Evolutionary conservation across 1,284 basidiomycete genomes (phyloP), one percentile per base, ranked within the genome.

Genomic region (Cutaneotrichosporon cutaneum): DNA sequence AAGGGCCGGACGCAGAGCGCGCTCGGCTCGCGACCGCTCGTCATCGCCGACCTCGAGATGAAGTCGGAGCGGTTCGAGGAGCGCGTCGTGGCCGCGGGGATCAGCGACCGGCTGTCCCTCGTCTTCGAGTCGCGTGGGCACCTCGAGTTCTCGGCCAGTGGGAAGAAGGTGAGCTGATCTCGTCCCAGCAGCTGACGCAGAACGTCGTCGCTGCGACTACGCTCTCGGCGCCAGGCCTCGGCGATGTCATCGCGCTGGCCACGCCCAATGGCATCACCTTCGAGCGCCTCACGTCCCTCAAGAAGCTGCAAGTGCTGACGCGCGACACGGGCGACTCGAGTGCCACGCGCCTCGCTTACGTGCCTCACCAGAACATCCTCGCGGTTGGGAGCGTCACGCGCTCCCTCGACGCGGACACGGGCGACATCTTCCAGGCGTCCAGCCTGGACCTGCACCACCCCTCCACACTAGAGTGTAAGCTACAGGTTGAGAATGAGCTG

Each of bases 221-320:
- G 22, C 64, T 92, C 9, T 83, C 85, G 59, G 81, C 84, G 1
- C 56, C 72, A 7, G 67, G 71, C 4, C 85, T 86, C 72, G 78
- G 80, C 10, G 81, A 83, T 3, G 85, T 85, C 3, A 72, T 91
- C 8, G 73, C 89, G 13, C 74, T 91, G 21, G 85, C 86, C 2
- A 84, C 85, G 2, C 70, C 81, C 0, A 81, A 82, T 4, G 82
- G 84, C 0, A 75, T 94, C 10, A 76, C 84, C 52, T 84, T 94
- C 48, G 88, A 88, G 11, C 81, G 81, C 18, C 82, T 92, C 16
- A 81, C 82, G n/a, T 85, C 87, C 60, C 80, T 92, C 11, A 87
- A 90, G 70, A 90, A 90, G 79, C 83, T 92, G 74, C 89, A 93
- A 67, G 87, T 94, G 42, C 85, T 87, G 64, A 85, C 90, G 33